Base-by-base conservation (phyloP, 495 filamentous ascomycete species). In the Penicillium cosmopolitanum region DNA sequence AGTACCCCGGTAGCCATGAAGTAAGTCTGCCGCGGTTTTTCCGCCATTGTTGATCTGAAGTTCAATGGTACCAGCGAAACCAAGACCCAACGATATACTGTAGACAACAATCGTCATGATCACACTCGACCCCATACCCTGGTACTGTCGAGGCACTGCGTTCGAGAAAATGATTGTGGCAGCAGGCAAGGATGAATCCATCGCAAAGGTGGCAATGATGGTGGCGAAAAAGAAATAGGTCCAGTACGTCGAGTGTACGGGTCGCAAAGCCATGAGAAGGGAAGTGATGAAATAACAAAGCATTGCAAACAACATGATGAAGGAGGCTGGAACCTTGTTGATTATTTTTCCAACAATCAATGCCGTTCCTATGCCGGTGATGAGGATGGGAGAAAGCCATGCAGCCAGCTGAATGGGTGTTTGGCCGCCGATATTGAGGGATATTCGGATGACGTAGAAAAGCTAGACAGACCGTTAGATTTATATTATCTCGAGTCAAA, bases 171-270 rank as follows among this genome's bases (percentile, higher is more conserved):
- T 74, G 15, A 80, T 67, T 2, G 71, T 77, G n/a, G 68, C 76
- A 0, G 81, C 75, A 1, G 80, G 79, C 23, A 82, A 83, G 16
- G 71, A 76, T 69, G 78, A 76, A 46, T 82, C 78, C 79, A 81
- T 80, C 19, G 43, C 43, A 46, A 46, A 46, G 15, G 43, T 46
- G 16, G 43, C 43, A 13, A 46, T 46, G 15, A 81, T 18, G 6
- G 56, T 66, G 13, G 71, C 67, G 11, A 81, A 58, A 56, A 82
- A 81, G 0, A 64, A 64, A 18, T 71, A 55, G 11, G 60, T 51
- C 73, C 72, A 74, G 58, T 74, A 75, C 8, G 15, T 73, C 28
- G 71, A 63, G 7, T 58, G 57, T 0, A 69, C 57, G 1, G 72
- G 72, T 36, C 56, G 51, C 8, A 64, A 70, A n/a, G 70, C 68